Evolutionary conservation across 495 filamentous ascomycete species (phyloP), one percentile per base, ranked within the genome.

Genomic region (Aspergillus homomorphus): DNA sequence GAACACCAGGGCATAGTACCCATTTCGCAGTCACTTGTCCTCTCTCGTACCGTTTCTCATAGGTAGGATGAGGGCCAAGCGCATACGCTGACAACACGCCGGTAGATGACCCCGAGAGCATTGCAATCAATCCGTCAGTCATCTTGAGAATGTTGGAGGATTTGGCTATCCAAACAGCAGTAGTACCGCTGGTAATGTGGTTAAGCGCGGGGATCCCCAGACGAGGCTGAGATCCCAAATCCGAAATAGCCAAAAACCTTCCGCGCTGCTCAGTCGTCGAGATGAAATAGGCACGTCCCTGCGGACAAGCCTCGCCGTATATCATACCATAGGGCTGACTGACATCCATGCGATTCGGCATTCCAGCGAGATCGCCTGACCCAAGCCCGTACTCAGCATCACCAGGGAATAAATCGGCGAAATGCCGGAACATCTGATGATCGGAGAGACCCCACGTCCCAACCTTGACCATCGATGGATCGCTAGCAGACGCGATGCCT

Each of bases 121-220:
- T 88, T 0, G 90, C 94, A 44, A 94, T 66, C 60, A 93, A 76
- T 2, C 90, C 90, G 45, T 90, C 81, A 0, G 91, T 92, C 57
- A 84, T 77, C 45, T 84, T 81, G 16, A 88, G 84, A 22, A 97
- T 77, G 28, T 80, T 75, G 2, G 82, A 66, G 1, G 89, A 87
- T 66, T 98, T 98, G 1, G 93, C 90, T 65, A 98, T 91, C 95
- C 95, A 98, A 6, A 96, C 85, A 19, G 84, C 81, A 64, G 86
- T 89, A 44, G 92, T 75, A 7, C 86, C 81, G 38, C 90, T 86
- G 1, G 69, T 72, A 33, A 77, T 73, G 51, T 68, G 75, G 10
- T 86, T 82, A 52, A 92, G 74, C 33, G 84, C 82, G 10, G 92
- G 92, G 20, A 96, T 89, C 48, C 91, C 91, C 22, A 83, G 74